Conservation (phyloP, 106 monocot genomes). For the Hemerocallis citrina region DNA sequence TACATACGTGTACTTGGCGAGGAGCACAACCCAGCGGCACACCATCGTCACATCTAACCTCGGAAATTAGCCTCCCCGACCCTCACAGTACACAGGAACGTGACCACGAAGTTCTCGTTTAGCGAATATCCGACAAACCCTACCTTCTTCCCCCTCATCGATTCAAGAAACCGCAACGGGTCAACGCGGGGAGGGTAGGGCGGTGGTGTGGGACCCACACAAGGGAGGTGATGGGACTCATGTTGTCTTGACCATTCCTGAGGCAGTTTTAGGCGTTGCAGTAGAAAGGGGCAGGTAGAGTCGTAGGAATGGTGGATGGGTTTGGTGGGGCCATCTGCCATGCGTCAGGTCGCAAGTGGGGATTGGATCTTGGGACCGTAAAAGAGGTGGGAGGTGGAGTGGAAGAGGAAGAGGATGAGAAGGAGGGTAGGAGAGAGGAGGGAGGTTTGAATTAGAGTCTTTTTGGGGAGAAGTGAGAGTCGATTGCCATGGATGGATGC, state of each 20-base stretch:
- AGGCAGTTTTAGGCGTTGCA: slow-evolving; percentile 90
- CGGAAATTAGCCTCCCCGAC: slow-evolving; percentile 86
- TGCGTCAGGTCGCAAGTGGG: slow-evolving; percentile 23
- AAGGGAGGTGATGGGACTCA: slow-evolving; percentile 54
- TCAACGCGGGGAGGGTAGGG: slow-evolving; percentile 33
- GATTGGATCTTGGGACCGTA: no score
- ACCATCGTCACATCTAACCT: slow-evolving; percentile 57
- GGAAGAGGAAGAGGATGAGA: slow-evolving; percentile 2
- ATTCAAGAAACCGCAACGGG: slow-evolving; percentile 32
- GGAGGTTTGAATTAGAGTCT: no score
- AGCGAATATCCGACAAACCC: slow-evolving; percentile 73
- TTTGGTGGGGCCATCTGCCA: slow-evolving; percentile 36
- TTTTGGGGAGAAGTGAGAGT: no score
- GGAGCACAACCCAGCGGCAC: slow-evolving; percentile 67
- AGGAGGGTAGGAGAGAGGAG: slow-evolving; percentile 10
- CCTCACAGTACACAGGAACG: no score
- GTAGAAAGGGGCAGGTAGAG: slow-evolving; percentile 68
- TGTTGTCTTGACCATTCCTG: slow-evolving; percentile 41
- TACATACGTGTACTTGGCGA: no score
- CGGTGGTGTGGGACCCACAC: slow-evolving; percentile 41
- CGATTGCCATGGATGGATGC: no score
- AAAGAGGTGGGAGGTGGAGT: neutral
- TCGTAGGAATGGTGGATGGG: slow-evolving; percentile 32
- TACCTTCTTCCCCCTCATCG: slow-evolving; percentile 42
- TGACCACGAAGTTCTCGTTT: slow-evolving; percentile 73